A percentile compares a stretch with the other conserved stretches of the same genome.
phyloP scores from a whole-genome alignment of 176 grass and related monocot species.

The Rhynchospora pubera region DNA sequence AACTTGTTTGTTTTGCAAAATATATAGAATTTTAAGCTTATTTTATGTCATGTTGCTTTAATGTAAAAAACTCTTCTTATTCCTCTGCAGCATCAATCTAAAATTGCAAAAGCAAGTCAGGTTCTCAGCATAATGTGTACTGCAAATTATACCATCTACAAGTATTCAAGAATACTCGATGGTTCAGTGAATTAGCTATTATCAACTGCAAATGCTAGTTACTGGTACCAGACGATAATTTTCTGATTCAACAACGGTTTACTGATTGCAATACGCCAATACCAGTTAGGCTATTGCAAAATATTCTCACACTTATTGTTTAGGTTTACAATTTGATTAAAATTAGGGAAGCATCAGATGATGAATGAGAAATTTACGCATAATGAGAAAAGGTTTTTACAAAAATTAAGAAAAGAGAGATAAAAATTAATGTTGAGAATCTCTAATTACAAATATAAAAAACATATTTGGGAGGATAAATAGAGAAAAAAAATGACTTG shows the following conservation, averaged over 20 bases:
- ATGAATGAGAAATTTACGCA: no score
- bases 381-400: no score
- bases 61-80: constrained; percentile 61
- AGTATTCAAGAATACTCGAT: not conserved
- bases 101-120: constrained; percentile 1
- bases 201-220: not conserved
- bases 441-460: no score
- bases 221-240: not conserved
- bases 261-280: not conserved
- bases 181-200: not conserved
- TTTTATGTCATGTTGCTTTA: constrained; percentile 61
- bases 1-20: constrained; percentile 6
- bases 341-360: no score
- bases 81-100: constrained; percentile 95
- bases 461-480: no score
- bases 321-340: not conserved
- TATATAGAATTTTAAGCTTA: not conserved
- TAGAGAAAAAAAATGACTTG: no score
- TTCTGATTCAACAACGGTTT: not conserved
- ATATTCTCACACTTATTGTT: not conserved
- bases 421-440: no score
- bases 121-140: not conserved
- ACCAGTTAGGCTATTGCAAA: not conserved
- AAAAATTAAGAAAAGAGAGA: no score
- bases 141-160: not conserved